Conservation (phyloP, 2,329 filamentous ascomycete species). For the Neobulgaria alba region DNA sequence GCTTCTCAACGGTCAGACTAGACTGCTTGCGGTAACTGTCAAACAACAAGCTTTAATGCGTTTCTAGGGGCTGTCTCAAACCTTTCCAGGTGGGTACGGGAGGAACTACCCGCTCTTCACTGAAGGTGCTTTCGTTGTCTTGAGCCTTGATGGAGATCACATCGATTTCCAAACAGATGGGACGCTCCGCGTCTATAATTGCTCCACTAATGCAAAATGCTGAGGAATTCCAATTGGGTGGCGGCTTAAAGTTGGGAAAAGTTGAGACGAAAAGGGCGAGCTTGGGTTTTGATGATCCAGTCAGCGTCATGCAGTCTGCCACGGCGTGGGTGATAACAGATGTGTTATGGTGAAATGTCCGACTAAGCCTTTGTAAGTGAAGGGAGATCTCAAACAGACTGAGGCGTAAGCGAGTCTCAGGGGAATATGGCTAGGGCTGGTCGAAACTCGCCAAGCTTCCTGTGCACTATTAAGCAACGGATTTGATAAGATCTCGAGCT, state of each 20-base stretch:
- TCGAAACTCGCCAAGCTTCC: slow-evolving; percentile 26
- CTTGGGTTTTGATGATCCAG: slow-evolving; percentile 17
- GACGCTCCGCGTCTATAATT: not conserved
- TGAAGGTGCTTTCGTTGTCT: not conserved
- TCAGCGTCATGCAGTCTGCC: slow-evolving; percentile 17
- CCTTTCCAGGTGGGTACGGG: slow-evolving; percentile 7
- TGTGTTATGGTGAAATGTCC: slow-evolving; percentile 6
- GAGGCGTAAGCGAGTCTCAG: slow-evolving; percentile 35
- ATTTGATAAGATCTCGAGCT: slow-evolving; percentile 5
- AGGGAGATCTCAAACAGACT: slow-evolving; percentile 28
- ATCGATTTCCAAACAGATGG: slow-evolving; percentile 11
- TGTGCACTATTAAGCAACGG: slow-evolving; percentile 14
- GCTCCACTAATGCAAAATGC: slow-evolving; percentile 4
- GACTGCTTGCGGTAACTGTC: slow-evolving; percentile 13
- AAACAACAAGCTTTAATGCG: slow-evolving; percentile 21
- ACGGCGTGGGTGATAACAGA: slow-evolving; percentile 9
- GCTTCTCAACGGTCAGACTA: slow-evolving; percentile 6
- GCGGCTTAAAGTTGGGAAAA: slow-evolving; percentile 4
- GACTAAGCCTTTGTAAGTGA: slow-evolving; percentile 1
- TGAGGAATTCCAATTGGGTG: slow-evolving; percentile 3
- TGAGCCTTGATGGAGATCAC: slow-evolving; percentile 14
- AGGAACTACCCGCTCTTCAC: slow-evolving; percentile 18
- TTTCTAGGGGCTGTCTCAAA: slow-evolving; percentile 16
- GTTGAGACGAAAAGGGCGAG: slow-evolving; percentile 20
- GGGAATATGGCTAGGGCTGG: slow-evolving; percentile 13